Percentiles rank a stretch among this genome's conserved stretches.
Conservation (phyloP, 495 filamentous ascomycete genomes). For the Penicillium manginii region DNA sequence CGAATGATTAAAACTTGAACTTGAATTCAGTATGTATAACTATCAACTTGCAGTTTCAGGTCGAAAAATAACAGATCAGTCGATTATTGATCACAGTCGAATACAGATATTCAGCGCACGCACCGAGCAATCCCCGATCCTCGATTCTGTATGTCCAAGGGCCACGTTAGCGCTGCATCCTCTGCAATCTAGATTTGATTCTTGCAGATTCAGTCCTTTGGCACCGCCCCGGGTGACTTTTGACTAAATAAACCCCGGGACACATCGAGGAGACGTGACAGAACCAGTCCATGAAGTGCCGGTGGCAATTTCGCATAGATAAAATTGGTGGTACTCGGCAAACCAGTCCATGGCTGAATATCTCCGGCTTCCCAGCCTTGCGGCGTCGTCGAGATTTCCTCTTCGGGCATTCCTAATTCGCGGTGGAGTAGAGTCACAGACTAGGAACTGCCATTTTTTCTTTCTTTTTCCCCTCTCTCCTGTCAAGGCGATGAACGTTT, state of each 20-base stretch:
- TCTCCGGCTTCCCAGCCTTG: neutral
- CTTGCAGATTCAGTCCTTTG: no score
- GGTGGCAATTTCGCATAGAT: neutral
- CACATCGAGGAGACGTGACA: no score
- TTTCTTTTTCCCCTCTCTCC: neutral
- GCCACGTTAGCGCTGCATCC: no score
- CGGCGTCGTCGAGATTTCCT: conserved; percentile 1
- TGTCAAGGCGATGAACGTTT: neutral
- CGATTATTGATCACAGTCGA: no score
- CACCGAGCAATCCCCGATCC: no score
- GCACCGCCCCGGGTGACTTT: neutral
- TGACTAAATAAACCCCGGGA: neutral
- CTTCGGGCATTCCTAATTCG: neutral
- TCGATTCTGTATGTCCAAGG: no score
- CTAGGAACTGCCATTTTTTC: neutral
- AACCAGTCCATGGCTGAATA: neutral
- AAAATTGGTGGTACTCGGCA: neutral
- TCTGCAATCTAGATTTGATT: no score
- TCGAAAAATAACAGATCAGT: no score
- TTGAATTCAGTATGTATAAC: no score
- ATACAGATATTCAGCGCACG: no score
- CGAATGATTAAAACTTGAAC: no score
- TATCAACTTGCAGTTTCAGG: no score
- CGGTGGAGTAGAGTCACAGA: conserved; percentile 1
- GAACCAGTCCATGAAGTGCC: neutral